Evolutionary conservation across 164 flowering plant genomes (phyloP), one percentile per base, ranked within the genome.

Genomic region (Kalanchoe fedtschenkoi): DNA sequence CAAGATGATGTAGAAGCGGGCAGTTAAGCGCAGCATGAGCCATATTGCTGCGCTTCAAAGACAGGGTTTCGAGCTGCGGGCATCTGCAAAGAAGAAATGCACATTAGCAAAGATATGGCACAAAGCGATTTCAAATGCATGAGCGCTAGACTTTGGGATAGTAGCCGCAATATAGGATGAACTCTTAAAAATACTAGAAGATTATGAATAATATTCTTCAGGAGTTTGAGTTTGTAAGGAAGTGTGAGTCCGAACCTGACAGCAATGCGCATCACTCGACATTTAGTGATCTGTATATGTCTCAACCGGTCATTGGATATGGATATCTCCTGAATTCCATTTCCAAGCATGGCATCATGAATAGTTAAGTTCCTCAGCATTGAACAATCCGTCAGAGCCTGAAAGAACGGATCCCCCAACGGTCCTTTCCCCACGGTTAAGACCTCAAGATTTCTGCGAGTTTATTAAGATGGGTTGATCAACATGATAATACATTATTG

Each of bases 31-130:
- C 68, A 9, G 83, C 95, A 74, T 90, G 95, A 32, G 88, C 81
- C 97, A 93, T 90, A 71, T 81, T 87, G 46, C 91, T 84, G 34
- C 97, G 91, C 80, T 88, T 64, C 19, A 93, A 71, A 22, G 99
- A 93, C 81, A 93, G 70, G 9, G 74, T 77, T 65, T 82, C 83
- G 30, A 93, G 92, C 62, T 74, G 88, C 6, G 99, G 95, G 61
- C 99, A 90, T 80, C 99, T 93, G 88, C 58, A 67, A 60, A 71
- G 53, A 22, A 73, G 16, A 7, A 59, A 28, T 35, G 56, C 56
- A 24, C 26, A 6, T 69, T 51, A 72, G 32, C 62, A 62, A 16
- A 35, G 0, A 34, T 14, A 4, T 19, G 28, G 32, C 34, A 56
- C 53, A 28, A 44, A n/a, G n/a, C n/a, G n/a, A n/a, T n/a, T n/a